These are phyloP conservation scores for Fraxinus excelsior DNA, from an alignment of 257 asterid genomes.

Conservation along the genomic window DNA sequence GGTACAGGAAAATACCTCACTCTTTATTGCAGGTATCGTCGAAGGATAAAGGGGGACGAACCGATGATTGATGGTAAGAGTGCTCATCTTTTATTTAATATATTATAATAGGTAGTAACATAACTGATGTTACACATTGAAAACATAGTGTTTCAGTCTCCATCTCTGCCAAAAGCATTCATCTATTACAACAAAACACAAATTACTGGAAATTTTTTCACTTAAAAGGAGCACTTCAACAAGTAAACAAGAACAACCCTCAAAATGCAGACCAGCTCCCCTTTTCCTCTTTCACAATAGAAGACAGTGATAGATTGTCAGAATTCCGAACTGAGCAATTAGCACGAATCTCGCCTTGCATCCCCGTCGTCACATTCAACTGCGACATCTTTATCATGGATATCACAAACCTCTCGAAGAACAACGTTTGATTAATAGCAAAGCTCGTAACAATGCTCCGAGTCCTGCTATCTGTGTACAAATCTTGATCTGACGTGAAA, in stretches of 20 bases:
- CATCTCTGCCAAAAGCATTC: not conserved
- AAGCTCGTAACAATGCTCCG: constrained; percentile 51
- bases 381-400: constrained; percentile 69
- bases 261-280: constrained; percentile 34
- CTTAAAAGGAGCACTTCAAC: not conserved
- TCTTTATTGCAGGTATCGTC: too few relatives aligned
- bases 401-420: constrained; percentile 48
- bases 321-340: constrained; percentile 60
- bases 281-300: constrained; percentile 31
- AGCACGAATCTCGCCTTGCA: constrained; percentile 57
- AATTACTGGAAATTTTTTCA: not conserved
- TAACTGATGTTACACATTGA: not conserved
- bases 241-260: not conserved
- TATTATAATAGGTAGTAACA: not conserved
- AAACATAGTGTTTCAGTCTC: not conserved
- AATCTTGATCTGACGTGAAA: constrained; percentile 75
- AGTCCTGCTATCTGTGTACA: constrained; percentile 60
- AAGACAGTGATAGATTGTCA: constrained; percentile 18
- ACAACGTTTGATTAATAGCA: constrained; percentile 47
- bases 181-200: not conserved
- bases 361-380: constrained; percentile 61
- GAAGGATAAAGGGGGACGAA: not conserved
- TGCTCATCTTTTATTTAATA: not conserved
- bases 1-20: too few relatives aligned
- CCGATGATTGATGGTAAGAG: not conserved